Percentiles rank a stretch among this genome's conserved stretches.
Evolutionary conservation across 805 yeast species (phyloP).

Genomic region (Candida orba): DNA sequence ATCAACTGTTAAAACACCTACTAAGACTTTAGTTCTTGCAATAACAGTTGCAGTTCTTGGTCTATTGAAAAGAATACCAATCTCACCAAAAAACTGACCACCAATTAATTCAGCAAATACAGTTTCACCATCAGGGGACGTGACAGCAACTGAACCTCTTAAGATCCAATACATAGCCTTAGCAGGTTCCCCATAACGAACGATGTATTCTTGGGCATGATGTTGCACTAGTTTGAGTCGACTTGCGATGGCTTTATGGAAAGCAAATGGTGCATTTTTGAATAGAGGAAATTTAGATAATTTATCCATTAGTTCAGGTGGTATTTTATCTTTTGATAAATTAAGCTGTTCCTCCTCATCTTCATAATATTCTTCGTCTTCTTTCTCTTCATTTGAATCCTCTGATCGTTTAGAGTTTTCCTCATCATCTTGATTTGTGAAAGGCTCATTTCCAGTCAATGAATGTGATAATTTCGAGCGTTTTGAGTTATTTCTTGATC

Average conservation of each 20-base stretch:
- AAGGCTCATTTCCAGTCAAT: too few species aligned
- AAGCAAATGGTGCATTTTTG: conserved; percentile 57
- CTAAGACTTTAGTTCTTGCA: conserved; percentile 56
- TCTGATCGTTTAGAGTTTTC: not conserved
- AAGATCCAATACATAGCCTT: conserved; percentile 76
- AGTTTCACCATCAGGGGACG: conserved; percentile 72
- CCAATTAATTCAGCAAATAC: conserved; percentile 61
- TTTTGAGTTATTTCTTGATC: conserved; percentile 1
- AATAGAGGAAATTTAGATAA: conserved; percentile 58
- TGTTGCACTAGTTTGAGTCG: conserved; percentile 52
- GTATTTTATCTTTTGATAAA: conserved; percentile 24
- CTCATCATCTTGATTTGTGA: too few species aligned
- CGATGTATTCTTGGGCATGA: conserved; percentile 63
- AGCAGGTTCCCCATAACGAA: conserved; percentile 66
- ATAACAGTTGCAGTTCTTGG: conserved; percentile 78
- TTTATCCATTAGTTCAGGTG: conserved; percentile 47
- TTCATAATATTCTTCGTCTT: conserved; percentile 5
- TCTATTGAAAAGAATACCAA: conserved; percentile 66
- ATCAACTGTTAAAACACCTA: conserved; percentile 63
- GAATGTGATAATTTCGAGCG: not conserved
- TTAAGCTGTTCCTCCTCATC: conserved; percentile 3
- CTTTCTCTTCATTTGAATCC: conserved; percentile 7
- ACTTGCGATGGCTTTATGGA: conserved; percentile 52
- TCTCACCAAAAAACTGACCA: conserved; percentile 74
- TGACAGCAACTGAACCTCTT: conserved; percentile 69